Percentiles rank a stretch among this genome's conserved stretches.
phyloP scores from a whole-genome alignment of 192 early-diverging fungal genomes.

The Mortierella antarctica region DNA sequence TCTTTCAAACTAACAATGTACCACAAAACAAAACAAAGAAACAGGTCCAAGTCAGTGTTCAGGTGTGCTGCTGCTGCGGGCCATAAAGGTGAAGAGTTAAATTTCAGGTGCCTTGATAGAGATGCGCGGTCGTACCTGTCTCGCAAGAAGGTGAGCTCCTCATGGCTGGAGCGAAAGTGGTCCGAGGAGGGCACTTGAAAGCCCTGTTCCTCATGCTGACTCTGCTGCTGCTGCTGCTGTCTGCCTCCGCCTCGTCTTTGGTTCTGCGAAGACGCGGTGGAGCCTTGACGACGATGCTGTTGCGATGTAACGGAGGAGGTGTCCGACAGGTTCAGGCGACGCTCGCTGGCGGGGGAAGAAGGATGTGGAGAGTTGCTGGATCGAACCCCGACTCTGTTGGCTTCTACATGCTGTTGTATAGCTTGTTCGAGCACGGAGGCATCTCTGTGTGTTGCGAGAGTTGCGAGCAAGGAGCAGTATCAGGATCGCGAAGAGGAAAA shows the following conservation, averaged over 20 bases:
- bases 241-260: constrained; percentile 11
- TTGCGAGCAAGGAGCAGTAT: not conserved
- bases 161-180: constrained; percentile 45
- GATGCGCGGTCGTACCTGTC: constrained; percentile 30
- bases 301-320: constrained; percentile 11
- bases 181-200: constrained; percentile 21
- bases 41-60: not conserved
- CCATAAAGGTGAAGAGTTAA: not conserved
- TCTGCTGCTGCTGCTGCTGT: constrained; percentile 21
- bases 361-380: constrained; percentile 28
- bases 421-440: constrained; percentile 45
- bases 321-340: constrained; percentile 14
- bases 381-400: constrained; percentile 44
- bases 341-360: constrained; percentile 32
- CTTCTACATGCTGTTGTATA: constrained; percentile 53
- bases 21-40: constrained; percentile 2
- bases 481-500: not conserved
- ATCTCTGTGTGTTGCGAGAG: constrained; percentile 14
- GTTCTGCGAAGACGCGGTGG: constrained; percentile 16
- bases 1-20: constrained; percentile 56
- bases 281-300: constrained; percentile 17
- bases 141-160: constrained; percentile 40
- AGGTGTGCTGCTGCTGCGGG: no score
- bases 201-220: constrained; percentile 25
- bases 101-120: not conserved